A percentile compares a stretch with the other conserved stretches of the same genome.
Conservation (phyloP, 1,139 yeast species). For the Spathaspora jeffriesii region DNA sequence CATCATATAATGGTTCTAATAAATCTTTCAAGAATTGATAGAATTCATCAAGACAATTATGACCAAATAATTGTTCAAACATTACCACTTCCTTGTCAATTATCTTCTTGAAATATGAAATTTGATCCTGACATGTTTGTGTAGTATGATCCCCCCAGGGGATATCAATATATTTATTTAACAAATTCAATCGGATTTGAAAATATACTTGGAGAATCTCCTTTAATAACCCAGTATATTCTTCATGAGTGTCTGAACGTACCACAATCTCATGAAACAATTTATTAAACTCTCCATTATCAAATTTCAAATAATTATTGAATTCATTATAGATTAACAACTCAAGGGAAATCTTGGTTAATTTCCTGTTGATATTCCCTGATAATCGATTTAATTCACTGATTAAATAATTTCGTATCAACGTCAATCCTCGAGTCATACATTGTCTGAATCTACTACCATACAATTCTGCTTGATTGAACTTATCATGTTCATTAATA, state of each 20-base stretch:
- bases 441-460: constrained; percentile 79
- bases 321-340: constrained; percentile 57
- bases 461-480: constrained; percentile 72
- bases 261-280: constrained; percentile 51
- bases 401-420: constrained; percentile 68
- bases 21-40: constrained; percentile 60
- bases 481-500: constrained; percentile 40
- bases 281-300: constrained; percentile 23
- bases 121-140: constrained; percentile 58
- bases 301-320: constrained; percentile 26
- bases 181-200: constrained; percentile 49
- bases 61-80: constrained; percentile 52
- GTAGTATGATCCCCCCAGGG: constrained; percentile 30
- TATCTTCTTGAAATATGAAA: constrained; percentile 57
- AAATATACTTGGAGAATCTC: constrained; percentile 71
- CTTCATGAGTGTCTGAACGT: constrained; percentile 50
- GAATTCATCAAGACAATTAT: constrained; percentile 29
- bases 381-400: constrained; percentile 42
- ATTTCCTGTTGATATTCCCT: constrained; percentile 39
- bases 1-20: constrained; percentile 78
- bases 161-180: constrained; percentile 36
- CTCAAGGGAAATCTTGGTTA: constrained; percentile 28
- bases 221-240: constrained; percentile 64
- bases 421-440: constrained; percentile 77
- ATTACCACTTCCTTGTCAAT: constrained; percentile 62